These are phyloP conservation scores for Clarireedia sp. DNA, from an alignment of 2,329 filamentous ascomycete species.

Conservation along the genomic window DNA sequence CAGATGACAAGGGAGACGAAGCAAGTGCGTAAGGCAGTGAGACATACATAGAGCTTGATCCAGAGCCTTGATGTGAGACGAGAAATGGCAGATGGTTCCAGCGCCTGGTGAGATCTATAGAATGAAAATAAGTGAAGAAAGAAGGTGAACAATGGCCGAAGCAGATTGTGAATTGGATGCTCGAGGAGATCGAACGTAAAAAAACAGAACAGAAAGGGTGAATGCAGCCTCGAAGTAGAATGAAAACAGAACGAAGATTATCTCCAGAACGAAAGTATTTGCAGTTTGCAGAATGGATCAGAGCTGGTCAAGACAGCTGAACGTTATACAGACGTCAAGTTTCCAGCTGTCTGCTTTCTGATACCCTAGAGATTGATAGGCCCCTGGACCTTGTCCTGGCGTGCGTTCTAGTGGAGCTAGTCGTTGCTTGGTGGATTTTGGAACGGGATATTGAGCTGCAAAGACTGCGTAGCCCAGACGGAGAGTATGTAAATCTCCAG, in stretches of 20 bases:
- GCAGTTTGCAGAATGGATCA: neutral
- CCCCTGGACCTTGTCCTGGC: neutral
- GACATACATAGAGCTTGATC: slow-evolving; percentile 1
- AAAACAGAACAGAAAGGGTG: neutral
- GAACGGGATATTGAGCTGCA: neutral
- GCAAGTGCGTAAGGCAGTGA: neutral
- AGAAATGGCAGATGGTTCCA: neutral
- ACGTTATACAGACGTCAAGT: neutral
- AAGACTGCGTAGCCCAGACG: too few species aligned
- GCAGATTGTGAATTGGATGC: neutral
- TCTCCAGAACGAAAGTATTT: neutral
- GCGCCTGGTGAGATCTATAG: neutral
- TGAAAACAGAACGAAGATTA: too few species aligned
- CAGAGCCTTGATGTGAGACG: neutral
- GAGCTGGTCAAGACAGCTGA: neutral
- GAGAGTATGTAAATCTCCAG: neutral
- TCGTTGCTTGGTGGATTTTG: neutral
- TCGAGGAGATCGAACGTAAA: neutral
- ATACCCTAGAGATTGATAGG: neutral
- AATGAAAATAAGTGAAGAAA: neutral
- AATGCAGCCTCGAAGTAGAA: too few species aligned
- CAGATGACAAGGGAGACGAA: neutral
- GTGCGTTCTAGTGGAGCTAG: neutral
- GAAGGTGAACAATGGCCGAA: neutral
- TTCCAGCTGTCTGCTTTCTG: neutral